phyloP scores from a whole-genome alignment of 2,329 filamentous ascomycete species.

The Talaromyces piceae region DNA sequence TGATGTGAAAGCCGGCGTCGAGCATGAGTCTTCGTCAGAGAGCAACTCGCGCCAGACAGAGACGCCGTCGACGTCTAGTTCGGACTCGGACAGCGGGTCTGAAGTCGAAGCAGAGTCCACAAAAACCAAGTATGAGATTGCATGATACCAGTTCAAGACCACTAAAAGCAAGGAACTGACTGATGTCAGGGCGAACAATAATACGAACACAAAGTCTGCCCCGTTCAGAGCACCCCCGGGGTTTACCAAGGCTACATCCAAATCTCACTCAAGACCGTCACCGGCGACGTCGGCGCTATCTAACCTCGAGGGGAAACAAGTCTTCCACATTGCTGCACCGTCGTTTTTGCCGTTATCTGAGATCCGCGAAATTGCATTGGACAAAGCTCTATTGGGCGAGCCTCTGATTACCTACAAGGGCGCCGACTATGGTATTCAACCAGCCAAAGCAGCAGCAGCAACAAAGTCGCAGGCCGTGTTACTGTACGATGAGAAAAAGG shows the following conservation, averaged over 20 bases:
- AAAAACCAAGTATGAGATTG: conserved; percentile 14
- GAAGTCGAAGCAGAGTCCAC: conserved; percentile 5
- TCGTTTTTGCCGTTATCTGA: conserved; percentile 36
- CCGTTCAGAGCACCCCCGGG: conserved; percentile 37
- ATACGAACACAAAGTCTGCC: too few species aligned
- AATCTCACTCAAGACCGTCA: conserved; percentile 23
- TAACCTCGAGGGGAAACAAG: conserved; percentile 37
- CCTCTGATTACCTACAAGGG: conserved; percentile 37
- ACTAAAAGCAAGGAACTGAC: too few species aligned
- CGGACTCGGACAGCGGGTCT: conserved; percentile 11
- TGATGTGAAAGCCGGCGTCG: conserved; percentile 14
- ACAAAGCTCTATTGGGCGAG: conserved; percentile 33
- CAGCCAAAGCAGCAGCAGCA: conserved; percentile 22
- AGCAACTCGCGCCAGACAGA: neutral
- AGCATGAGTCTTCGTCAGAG: neutral
- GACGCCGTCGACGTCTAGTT: conserved; percentile 11
- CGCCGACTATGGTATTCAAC: conserved; percentile 34
- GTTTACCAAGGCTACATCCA: conserved; percentile 32
- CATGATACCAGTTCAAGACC: too few species aligned
- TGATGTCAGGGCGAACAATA: too few species aligned
- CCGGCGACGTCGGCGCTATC: conserved; percentile 27
- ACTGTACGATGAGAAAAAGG: conserved; percentile 28
- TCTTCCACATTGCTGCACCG: conserved; percentile 43
- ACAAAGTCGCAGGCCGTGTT: conserved; percentile 25
- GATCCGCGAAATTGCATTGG: conserved; percentile 38